phyloP scores from a whole-genome alignment of 1,139 yeast species.

The Lodderomyces pseudojiufengensis region DNA sequence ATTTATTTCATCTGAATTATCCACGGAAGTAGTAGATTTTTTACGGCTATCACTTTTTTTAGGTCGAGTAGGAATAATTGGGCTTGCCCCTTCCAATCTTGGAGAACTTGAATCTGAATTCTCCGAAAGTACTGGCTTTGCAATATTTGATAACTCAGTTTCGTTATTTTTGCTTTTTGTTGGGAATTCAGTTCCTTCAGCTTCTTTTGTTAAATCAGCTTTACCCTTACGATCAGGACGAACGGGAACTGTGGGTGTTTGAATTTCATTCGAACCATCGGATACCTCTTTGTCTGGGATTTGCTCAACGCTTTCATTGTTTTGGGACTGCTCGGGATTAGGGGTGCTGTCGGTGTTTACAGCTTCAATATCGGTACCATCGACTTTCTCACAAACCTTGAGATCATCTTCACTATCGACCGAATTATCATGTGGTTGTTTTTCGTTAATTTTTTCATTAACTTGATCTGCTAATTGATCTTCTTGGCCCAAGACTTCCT shows the following conservation, averaged over 20 bases:
- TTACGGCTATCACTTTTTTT: background rate
- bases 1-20: background rate
- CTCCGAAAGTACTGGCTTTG: background rate
- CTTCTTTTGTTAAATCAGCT: constrained; percentile 8
- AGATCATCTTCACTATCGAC: background rate
- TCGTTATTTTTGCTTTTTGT: too few species aligned
- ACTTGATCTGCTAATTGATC: background rate
- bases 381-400: too few species aligned
- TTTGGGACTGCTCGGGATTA: too few species aligned
- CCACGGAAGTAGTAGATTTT: background rate
- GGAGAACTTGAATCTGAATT: background rate
- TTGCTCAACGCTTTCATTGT: background rate
- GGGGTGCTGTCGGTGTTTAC: too few species aligned
- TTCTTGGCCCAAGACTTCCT: background rate
- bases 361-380: too few species aligned
- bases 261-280: too few species aligned
- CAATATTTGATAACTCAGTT: too few species aligned
- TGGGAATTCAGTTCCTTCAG: constrained; percentile 7
- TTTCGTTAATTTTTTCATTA: background rate
- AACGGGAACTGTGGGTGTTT: constrained; percentile 10
- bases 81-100: constrained; percentile 18
- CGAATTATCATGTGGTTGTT: background rate
- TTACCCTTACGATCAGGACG: constrained; percentile 11
- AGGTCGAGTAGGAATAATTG: constrained; percentile 55
- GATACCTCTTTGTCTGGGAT: background rate